Evolutionary conservation across 2,329 filamentous ascomycete species (phyloP).

Genomic region (Curvularia sp.): DNA sequence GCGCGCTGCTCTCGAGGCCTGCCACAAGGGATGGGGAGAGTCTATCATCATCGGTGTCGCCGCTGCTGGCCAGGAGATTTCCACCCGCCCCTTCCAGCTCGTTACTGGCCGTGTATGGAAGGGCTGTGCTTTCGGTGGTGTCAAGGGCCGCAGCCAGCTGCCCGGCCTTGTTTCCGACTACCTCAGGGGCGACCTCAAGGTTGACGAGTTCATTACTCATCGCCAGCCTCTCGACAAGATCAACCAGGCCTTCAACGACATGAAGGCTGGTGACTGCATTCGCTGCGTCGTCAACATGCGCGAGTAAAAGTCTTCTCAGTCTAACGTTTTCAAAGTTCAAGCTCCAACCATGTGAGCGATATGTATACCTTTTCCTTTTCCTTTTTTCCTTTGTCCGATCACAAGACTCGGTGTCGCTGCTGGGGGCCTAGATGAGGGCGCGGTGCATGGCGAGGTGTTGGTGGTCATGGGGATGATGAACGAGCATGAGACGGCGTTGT

Average conservation of each 20-base stretch:
- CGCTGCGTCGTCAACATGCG: constrained; percentile 83
- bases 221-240: constrained; percentile 82
- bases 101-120: constrained; percentile 98
- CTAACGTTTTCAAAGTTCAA: constrained; percentile 2
- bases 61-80: constrained; percentile 93
- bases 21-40: constrained; percentile 99
- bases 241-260: constrained; percentile 88
- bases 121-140: constrained; percentile 95
- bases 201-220: constrained; percentile 99
- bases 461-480: constrained; percentile 3
- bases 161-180: constrained; percentile 89
- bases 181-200: constrained; percentile 87
- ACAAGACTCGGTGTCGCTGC: constrained; percentile 1
- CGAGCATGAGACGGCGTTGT: constrained; percentile 22
- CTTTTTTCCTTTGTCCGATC: constrained; percentile 2
- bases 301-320: constrained; percentile 32
- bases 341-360: constrained; percentile 14
- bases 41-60: constrained; percentile 98
- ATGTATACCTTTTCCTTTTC: constrained; percentile 2
- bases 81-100: constrained; percentile 95
- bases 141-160: constrained; percentile 96
- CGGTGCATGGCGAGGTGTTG: constrained; percentile 17
- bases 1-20: constrained; percentile 93
- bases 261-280: constrained; percentile 97
- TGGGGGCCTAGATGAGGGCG: constrained; percentile 6